Evolutionary conservation across 1,284 basidiomycete genomes (phyloP).

Genomic region (Mycena sp.): DNA sequence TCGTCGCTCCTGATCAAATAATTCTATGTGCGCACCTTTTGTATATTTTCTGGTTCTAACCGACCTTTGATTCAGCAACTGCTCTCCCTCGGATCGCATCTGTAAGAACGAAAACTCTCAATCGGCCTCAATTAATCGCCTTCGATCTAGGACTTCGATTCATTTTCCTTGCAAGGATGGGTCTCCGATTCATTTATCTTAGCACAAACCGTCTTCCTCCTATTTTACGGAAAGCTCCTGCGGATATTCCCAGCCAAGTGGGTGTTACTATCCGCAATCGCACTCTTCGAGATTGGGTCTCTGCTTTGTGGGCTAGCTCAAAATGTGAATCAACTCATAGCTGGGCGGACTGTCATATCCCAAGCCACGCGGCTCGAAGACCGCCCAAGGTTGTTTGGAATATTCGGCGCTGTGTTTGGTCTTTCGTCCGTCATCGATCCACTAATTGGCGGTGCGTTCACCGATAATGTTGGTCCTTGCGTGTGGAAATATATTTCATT

Average conservation of each 20-base stretch:
- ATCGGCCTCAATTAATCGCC: not conserved
- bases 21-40: not conserved
- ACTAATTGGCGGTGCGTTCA: slow-evolving; percentile 4
- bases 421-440: too few relatives aligned
- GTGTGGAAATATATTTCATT: not conserved
- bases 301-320: slow-evolving; percentile 2
- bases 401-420: slow-evolving; percentile 11
- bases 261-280: slow-evolving; percentile 1
- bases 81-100: slow-evolving; percentile 5
- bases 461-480: slow-evolving; percentile 19
- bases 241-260: slow-evolving; percentile 11
- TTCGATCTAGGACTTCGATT: not conserved
- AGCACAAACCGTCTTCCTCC: slow-evolving; percentile 7
- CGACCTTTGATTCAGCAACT: not conserved
- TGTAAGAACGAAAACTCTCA: not conserved
- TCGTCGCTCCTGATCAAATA: not conserved
- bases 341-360: not conserved
- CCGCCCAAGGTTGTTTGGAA: slow-evolving; percentile 1
- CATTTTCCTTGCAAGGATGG: not conserved
- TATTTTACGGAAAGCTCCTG: not conserved
- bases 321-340: slow-evolving; percentile 1
- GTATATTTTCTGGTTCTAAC: not conserved
- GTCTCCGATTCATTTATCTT: not conserved
- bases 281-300: slow-evolving; percentile 4
- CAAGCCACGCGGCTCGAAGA: slow-evolving; percentile 6